Evolutionary conservation across 2,329 filamentous ascomycete genomes (phyloP).

Genomic region (Trichoderma breve): DNA sequence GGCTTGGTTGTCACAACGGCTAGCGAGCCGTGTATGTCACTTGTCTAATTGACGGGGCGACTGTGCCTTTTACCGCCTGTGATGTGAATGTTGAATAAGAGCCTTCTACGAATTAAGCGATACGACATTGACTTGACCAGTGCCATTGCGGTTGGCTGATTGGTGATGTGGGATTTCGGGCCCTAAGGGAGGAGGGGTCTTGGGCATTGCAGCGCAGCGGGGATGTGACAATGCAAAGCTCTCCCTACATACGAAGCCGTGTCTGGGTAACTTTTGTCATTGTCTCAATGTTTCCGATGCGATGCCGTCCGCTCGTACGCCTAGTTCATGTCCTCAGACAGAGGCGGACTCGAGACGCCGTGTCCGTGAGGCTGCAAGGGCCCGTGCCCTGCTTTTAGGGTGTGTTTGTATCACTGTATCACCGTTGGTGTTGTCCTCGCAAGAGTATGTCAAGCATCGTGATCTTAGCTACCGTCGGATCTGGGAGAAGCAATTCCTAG

Average conservation of each 20-base stretch:
- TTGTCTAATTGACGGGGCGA: neutral
- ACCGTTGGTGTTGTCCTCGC: neutral
- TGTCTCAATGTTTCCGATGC: neutral
- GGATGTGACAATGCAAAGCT: neutral
- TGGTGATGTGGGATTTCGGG: neutral
- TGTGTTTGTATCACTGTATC: neutral
- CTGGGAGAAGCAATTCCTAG: neutral
- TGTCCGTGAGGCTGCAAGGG: slow-evolving; percentile 13
- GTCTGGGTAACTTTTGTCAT: neutral
- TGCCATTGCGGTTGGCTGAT: neutral
- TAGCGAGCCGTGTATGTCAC: neutral
- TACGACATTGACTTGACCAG: neutral
- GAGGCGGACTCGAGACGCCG: neutral
- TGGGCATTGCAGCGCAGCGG: slow-evolving; percentile 4
- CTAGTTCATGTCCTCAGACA: neutral
- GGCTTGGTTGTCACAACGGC: neutral
- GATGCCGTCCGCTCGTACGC: neutral
- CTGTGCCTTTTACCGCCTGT: neutral
- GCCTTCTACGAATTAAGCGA: neutral
- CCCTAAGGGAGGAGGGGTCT: neutral
- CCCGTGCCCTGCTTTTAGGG: slow-evolving; percentile 10
- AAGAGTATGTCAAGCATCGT: slow-evolving; percentile 6
- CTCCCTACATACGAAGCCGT: neutral
- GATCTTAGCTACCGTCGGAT: neutral
- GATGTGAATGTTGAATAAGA: neutral